These are phyloP conservation scores for Aechmea fasciata DNA, from an alignment of 176 grass and related monocot genomes.

Conservation along the genomic window DNA sequence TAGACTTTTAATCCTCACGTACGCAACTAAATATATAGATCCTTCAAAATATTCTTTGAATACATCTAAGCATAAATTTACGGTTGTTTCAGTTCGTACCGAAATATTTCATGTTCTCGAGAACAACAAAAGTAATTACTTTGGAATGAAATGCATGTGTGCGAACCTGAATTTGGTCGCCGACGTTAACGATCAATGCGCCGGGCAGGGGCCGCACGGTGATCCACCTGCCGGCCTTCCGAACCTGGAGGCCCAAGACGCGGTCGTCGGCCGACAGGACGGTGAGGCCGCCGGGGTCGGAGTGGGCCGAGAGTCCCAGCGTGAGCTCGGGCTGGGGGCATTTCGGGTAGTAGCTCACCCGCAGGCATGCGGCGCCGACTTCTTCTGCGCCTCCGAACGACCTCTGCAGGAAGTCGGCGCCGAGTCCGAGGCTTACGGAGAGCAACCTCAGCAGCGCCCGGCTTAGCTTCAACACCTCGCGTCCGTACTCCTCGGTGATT, in stretches of 20 bases:
- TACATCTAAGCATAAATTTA: too few species aligned
- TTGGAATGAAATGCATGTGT: too few species aligned
- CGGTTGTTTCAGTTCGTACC: too few species aligned
- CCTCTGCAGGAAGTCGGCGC: constrained; percentile 8
- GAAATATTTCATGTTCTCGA: too few species aligned
- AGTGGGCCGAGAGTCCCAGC: constrained; percentile 33
- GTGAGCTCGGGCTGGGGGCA: constrained; percentile 42
- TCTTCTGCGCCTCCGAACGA: constrained; percentile 25
- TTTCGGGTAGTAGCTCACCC: constrained; percentile 35
- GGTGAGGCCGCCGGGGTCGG: constrained; percentile 33
- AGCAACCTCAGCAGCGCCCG: constrained; percentile 16
- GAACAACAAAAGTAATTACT: too few species aligned
- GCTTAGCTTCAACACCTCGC: constrained; percentile 23
- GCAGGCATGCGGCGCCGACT: constrained; percentile 13
- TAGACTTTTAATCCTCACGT: too few species aligned
- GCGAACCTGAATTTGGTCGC: constrained; percentile 44
- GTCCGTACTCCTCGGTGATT: constrained; percentile 19
- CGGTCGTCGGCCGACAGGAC: constrained; percentile 24
- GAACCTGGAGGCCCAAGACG: constrained; percentile 27
- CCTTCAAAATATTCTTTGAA: too few species aligned
- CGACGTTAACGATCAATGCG: constrained; percentile 32
- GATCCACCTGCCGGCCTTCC: constrained; percentile 22
- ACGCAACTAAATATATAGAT: too few species aligned
- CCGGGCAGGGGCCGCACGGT: constrained; percentile 18
- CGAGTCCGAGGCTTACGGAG: constrained; percentile 18